These are phyloP conservation scores for Gracilariopsis chorda DNA, from an alignment of 23 red algal species.

Conservation along the genomic window DNA sequence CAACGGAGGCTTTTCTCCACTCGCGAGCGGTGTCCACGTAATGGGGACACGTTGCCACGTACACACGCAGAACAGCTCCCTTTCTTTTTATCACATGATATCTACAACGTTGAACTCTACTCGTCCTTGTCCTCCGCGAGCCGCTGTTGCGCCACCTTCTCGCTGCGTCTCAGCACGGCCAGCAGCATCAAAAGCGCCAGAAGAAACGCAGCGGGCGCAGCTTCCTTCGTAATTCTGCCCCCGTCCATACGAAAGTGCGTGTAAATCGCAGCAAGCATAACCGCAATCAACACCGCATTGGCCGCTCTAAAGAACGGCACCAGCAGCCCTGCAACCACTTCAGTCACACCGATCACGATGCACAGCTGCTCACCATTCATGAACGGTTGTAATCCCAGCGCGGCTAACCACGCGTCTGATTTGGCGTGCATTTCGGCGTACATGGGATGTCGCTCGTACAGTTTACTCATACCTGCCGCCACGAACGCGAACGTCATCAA, in stretches of 20 bases:
- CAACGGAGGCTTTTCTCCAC: too few species aligned
- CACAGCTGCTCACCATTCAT: neutral
- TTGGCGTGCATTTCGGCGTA: neutral
- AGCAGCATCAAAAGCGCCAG: neutral
- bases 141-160: too few species aligned
- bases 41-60: too few species aligned
- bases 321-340: neutral
- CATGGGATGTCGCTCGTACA: neutral
- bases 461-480: neutral
- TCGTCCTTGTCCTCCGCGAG: too few species aligned
- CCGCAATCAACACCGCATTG: neutral
- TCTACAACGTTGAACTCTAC: too few species aligned
- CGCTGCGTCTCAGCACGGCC: too few species aligned
- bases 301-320: neutral
- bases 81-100: too few species aligned
- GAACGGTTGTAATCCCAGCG: neutral
- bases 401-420: neutral
- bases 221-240: neutral
- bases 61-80: too few species aligned
- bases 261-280: neutral
- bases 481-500: constrained; percentile 7
- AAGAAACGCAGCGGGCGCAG: neutral
- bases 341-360: neutral
- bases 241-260: neutral
- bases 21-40: too few species aligned